Evolutionary conservation across 768 basidiomycete species (phyloP), one percentile per base, ranked within the genome.

Genomic region (Russula sp.): DNA sequence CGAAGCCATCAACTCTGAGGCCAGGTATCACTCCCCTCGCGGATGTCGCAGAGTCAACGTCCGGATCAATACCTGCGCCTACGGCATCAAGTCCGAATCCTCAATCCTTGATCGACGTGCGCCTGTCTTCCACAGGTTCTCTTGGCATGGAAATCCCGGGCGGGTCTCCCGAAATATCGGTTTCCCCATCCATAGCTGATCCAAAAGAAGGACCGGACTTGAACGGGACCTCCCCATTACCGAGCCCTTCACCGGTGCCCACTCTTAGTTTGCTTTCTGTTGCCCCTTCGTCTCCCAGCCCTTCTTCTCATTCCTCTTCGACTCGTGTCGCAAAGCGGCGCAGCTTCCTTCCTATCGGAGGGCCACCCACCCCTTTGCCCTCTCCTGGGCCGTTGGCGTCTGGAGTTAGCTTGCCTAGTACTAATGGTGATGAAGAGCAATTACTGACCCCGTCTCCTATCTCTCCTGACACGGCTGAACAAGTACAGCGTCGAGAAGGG

Each of bases 331-430:
- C 81, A 14, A 94, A 88, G 75, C 84, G 95, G 44, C 81, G 92
- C 71, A 95, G 92, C 72, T 98, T 96, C 80, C 77, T 98, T 49
- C 90, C 93, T 22, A 80, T 98, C 59, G 92, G 91, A 65, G 80
- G 81, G 18, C 85, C 87, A 32, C 79, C 84, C 69, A 84, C 90
- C 62, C 78, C 81, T 30, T 83, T 86, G 32, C 85, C 86, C 18
- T 84, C 85, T 20, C 78, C 86, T 20, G 83, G 88, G 18, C 75
- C 81, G 2, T 89, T 88, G 72, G 74, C 88, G 46, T 78, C 80
- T 11, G 81, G 78, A 34, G 66, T 85, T 14, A 78, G 80, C 13
- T 78, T 79, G 34, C 74, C 79, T 50, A 77, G 76, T 44, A 70
- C 70, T 18, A 59, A 55, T 7, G 77, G 76, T 34, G 79, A 79